Percentiles rank a stretch among this genome's conserved stretches.
These are phyloP conservation scores for Pilasporangium apinafurcum DNA, from an alignment of 352 stramenopile species.

Conservation along the genomic window DNA sequence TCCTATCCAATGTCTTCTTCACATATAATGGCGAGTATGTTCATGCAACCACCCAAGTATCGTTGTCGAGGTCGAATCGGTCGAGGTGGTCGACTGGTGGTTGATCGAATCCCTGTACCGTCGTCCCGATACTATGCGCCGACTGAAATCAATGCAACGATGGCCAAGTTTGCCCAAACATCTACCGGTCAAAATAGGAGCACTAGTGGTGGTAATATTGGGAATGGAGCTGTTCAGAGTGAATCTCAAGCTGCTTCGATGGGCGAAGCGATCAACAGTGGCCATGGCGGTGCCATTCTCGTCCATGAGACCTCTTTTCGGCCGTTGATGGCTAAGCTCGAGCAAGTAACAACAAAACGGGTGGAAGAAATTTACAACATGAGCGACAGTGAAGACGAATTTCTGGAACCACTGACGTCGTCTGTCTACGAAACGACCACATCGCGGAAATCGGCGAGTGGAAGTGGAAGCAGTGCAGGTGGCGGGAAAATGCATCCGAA, in stretches of 20 bases:
- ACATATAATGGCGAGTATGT: conserved; percentile 56
- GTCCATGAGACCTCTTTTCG: conserved; percentile 61
- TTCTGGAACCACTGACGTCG: conserved; percentile 52
- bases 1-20: conserved; percentile 62
- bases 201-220: no score
- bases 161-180: conserved; percentile 5
- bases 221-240: no score
- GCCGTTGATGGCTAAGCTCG: conserved; percentile 39
- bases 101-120: conserved; percentile 66
- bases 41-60: conserved; percentile 67
- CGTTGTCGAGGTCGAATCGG: conserved; percentile 64
- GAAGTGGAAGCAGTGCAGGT: conserved; percentile 10
- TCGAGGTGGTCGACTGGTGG: conserved; percentile 59
- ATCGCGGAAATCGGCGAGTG: conserved; percentile 22
- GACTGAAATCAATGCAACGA: conserved; percentile 39
- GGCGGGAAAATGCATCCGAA: no score
- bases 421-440: conserved; percentile 38
- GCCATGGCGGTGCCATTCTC: conserved; percentile 45
- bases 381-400: conserved; percentile 82
- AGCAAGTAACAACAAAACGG: conserved; percentile 40
- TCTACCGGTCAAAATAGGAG: conserved; percentile 11
- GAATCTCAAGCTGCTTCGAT: not conserved
- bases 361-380: conserved; percentile 80
- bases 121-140: conserved; percentile 44
- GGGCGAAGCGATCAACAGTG: conserved; percentile 34